Evolutionary conservation across 2,329 filamentous ascomycete species (phyloP).

Genomic region (Fusarium virguliforme): DNA sequence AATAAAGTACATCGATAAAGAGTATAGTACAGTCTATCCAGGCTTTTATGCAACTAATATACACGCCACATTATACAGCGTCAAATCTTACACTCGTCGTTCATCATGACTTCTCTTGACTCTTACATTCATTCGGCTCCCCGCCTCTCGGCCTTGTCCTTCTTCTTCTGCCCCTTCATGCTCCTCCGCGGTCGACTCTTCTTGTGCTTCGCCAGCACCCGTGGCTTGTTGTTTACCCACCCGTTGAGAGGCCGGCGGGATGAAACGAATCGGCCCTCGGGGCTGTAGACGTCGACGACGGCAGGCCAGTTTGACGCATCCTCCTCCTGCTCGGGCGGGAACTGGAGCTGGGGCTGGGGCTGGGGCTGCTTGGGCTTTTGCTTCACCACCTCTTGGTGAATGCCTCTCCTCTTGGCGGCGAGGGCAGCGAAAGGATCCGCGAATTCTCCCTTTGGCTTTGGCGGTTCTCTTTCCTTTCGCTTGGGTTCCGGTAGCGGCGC

Average conservation of each 20-base stretch:
- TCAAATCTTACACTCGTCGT: slow-evolving; percentile 31
- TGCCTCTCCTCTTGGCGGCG: slow-evolving; percentile 48
- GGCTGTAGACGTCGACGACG: slow-evolving; percentile 90
- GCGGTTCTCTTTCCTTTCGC: background rate
- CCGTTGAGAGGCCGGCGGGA: slow-evolving; percentile 79
- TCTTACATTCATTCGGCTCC: slow-evolving; percentile 31
- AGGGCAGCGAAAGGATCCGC: slow-evolving; percentile 50
- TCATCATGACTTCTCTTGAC: slow-evolving; percentile 29
- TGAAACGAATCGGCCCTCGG: slow-evolving; percentile 85
- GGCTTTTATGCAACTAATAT: slow-evolving; percentile 17
- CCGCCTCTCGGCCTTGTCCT: slow-evolving; percentile 53
- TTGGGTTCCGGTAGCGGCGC: slow-evolving; percentile 10
- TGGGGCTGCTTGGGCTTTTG: slow-evolving; percentile 31
- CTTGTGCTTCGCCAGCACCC: slow-evolving; percentile 64
- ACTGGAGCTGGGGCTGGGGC: slow-evolving; percentile 47
- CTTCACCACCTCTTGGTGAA: background rate
- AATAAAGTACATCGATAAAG: background rate
- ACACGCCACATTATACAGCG: slow-evolving; percentile 35
- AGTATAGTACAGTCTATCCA: slow-evolving; percentile 25
- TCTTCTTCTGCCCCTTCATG: slow-evolving; percentile 75
- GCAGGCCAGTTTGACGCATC: slow-evolving; percentile 69
- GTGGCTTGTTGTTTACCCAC: slow-evolving; percentile 75
- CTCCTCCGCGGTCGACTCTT: slow-evolving; percentile 75
- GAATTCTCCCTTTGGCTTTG: slow-evolving; percentile 10
- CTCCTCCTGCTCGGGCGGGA: no score